A percentile compares a stretch with the other conserved stretches of the same genome.
Evolutionary conservation across 139 green algal genomes (phyloP).

Genomic region (Closterium sp.): DNA sequence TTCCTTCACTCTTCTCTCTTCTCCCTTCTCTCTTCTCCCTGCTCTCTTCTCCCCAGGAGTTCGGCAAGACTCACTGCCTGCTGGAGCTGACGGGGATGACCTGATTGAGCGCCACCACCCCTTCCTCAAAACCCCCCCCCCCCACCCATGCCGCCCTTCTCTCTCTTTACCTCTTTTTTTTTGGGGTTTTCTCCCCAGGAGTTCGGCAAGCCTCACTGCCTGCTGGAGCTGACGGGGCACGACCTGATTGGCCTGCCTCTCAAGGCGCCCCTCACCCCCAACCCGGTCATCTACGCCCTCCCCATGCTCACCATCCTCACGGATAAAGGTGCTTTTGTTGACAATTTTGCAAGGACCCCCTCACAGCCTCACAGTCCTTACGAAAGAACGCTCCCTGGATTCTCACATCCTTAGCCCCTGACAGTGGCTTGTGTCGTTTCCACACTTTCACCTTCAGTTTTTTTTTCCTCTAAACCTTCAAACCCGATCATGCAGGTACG

Average conservation of each 20-base stretch:
- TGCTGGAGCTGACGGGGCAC: conserved; percentile 80
- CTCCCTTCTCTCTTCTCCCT: too few species aligned
- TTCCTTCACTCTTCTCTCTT: too few species aligned
- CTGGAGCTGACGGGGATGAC: conserved; percentile 79
- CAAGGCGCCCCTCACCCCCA: conserved; percentile 46
- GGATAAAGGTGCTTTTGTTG: conserved; percentile 81
- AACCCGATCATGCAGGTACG: background rate
- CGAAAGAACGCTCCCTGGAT: background rate
- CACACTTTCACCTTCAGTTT: background rate
- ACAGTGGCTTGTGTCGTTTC: background rate
- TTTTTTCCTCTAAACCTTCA: background rate
- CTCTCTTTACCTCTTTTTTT: too few species aligned
- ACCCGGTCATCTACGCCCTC: conserved; percentile 87
- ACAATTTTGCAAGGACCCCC: conserved; percentile 58
- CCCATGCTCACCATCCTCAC: conserved; percentile 97
- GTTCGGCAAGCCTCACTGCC: conserved; percentile 67
- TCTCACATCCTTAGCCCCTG: background rate
- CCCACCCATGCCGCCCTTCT: too few species aligned
- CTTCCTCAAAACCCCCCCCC: too few species aligned
- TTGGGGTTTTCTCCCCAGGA: conserved; percentile 55
- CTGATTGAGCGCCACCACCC: too few species aligned
- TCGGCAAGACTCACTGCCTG: conserved; percentile 72
- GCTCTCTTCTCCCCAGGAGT: conserved; percentile 61
- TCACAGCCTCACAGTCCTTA: conserved; percentile 92
- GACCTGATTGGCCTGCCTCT: conserved; percentile 92